These are phyloP conservation scores for Alternaria consortialis DNA, from an alignment of 2,329 filamentous ascomycete species.

Conservation along the genomic window DNA sequence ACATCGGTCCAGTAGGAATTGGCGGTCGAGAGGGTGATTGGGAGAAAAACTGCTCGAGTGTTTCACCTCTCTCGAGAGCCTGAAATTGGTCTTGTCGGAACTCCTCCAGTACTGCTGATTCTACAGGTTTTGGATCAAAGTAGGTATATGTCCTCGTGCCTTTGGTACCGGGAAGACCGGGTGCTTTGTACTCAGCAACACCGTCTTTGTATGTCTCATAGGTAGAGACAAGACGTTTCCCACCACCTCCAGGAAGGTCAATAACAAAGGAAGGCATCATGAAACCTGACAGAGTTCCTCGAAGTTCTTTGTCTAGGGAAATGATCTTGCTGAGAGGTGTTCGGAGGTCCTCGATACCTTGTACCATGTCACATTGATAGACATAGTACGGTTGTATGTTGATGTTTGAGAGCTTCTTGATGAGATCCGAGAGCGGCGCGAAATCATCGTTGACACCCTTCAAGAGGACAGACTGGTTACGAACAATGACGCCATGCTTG, in stretches of 20 bases:
- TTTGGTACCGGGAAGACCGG: slow-evolving; percentile 59
- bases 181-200: slow-evolving; percentile 65
- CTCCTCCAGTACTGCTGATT: slow-evolving; percentile 14
- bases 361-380: slow-evolving; percentile 71
- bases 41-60: slow-evolving; percentile 20
- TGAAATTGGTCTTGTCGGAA: slow-evolving; percentile 18
- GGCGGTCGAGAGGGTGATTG: slow-evolving; percentile 2
- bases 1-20: not conserved
- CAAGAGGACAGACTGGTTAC: slow-evolving; percentile 69
- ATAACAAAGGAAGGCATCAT: slow-evolving; percentile 70
- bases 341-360: slow-evolving; percentile 68
- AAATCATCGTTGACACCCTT: slow-evolving; percentile 67
- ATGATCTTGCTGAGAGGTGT: slow-evolving; percentile 68
- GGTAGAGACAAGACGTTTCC: slow-evolving; percentile 67
- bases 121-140: slow-evolving; percentile 59
- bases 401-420: slow-evolving; percentile 64
- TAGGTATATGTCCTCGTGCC: slow-evolving; percentile 61
- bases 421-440: slow-evolving; percentile 63
- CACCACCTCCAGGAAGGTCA: slow-evolving; percentile 70
- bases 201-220: slow-evolving; percentile 66
- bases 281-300: slow-evolving; percentile 69
- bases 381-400: slow-evolving; percentile 72
- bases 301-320: slow-evolving; percentile 65
- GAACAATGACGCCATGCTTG: slow-evolving; percentile 62
- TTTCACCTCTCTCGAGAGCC: slow-evolving; percentile 18